Base-by-base conservation (phyloP, 768 basidiomycete species). In the Roridomyces roridus region DNA sequence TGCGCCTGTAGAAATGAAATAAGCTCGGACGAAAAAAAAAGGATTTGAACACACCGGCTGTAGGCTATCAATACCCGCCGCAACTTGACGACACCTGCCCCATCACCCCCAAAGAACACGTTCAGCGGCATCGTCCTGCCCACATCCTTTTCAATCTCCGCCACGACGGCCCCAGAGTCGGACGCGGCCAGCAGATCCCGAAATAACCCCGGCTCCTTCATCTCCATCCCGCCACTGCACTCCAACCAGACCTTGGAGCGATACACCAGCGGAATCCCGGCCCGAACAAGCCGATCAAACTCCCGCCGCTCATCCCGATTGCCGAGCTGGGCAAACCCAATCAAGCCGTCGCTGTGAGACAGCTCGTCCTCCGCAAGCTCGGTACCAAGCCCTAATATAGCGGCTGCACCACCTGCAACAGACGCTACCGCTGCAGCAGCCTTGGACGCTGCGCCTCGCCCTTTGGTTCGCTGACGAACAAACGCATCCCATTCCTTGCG, bases 61-160 rank as follows among this genome's bases (percentile, higher is more conserved):
- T 96, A 98, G 0, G 96, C 97, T 43, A 82, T 84, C 74, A 99
- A 78, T 34, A 98, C 93, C 61, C 95, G 81, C 48, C 96, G 80
- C 51, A 99, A 74, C 74, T 99, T 99, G 46, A 87, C 84, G 12
- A 98, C 95, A 3, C 97, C 97, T 0, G 87, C 92, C 0, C 97
- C 97, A 71, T 97, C 95, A 0, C 96, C 94, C 0, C 94, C 97
- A 75, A 98, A 99, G 78, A 97, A 98, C 26, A 98, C 84, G 67
- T 97, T 97, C 40, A 94, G 74, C 0, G 96, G 95, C 90, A 96
- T 89, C 65, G 95, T 92, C 80, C 90, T 73, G 59, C 90, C 88
- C 0, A 94, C 90, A 67, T 98, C 96, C 74, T 98, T 98, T 77
- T 98, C 97, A 55, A 99, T 98, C 74, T 99, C 97, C 37, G 73